phyloP scores from a whole-genome alignment of 2,329 filamentous ascomycete species.

The Ophiosphaerella herpotricha region DNA sequence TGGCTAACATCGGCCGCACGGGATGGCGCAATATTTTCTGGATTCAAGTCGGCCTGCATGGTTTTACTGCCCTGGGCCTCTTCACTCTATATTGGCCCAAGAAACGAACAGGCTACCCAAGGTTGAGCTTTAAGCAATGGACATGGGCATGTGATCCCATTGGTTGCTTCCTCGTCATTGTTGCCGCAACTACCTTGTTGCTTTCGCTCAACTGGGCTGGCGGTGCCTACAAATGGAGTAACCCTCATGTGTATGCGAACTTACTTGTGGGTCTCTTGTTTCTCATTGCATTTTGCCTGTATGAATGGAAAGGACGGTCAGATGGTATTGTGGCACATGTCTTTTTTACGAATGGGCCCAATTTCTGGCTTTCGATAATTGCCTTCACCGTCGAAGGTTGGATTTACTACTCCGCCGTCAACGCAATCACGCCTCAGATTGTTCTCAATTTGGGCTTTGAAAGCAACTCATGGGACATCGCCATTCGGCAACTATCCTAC shows the following conservation, averaged over 20 bases:
- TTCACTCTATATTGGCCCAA: slow-evolving; percentile 46
- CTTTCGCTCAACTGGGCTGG: slow-evolving; percentile 39
- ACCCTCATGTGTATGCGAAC: slow-evolving; percentile 31
- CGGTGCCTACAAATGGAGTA: slow-evolving; percentile 29
- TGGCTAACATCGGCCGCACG: slow-evolving; percentile 53
- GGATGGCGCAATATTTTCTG: slow-evolving; percentile 65
- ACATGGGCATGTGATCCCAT: slow-evolving; percentile 39
- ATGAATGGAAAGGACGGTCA: slow-evolving; percentile 58
- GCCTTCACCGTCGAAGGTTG: slow-evolving; percentile 62
- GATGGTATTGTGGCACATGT: slow-evolving; percentile 62
- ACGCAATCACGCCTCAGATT: slow-evolving; percentile 37
- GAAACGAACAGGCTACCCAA: slow-evolving; percentile 32
- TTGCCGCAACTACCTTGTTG: slow-evolving; percentile 32
- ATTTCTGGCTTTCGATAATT: slow-evolving; percentile 60
- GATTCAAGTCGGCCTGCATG: slow-evolving; percentile 62
- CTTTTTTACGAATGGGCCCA: slow-evolving; percentile 59
- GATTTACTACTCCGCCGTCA: slow-evolving; percentile 55
- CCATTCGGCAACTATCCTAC: slow-evolving; percentile 35
- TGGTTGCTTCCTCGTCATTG: slow-evolving; percentile 31
- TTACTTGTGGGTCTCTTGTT: slow-evolving; percentile 28
- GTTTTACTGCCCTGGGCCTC: slow-evolving; percentile 54
- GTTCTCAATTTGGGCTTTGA: slow-evolving; percentile 41
- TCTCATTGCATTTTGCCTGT: slow-evolving; percentile 32
- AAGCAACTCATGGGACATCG: slow-evolving; percentile 35
- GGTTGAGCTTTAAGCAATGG: slow-evolving; percentile 30